Percentiles rank a stretch among this genome's conserved stretches.
Evolutionary conservation across 305 asterid species (phyloP).

Genomic region (Stenogyne calaminthoides): DNA sequence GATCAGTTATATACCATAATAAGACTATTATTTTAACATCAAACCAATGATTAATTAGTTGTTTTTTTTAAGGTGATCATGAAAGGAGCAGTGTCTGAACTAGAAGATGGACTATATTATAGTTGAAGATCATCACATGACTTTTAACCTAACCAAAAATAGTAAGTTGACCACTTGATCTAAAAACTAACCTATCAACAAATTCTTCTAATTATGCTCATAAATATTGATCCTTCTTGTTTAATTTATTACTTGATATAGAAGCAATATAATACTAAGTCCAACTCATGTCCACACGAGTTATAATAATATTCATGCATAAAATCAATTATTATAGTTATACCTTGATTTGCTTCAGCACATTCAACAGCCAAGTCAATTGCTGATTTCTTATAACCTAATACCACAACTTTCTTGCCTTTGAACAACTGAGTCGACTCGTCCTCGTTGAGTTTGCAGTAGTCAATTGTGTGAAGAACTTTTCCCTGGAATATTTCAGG

Average conservation of each 20-base stretch:
- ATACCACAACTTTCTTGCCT: conserved; percentile 68
- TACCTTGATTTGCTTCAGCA: conserved; percentile 87
- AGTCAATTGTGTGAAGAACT: conserved; percentile 75
- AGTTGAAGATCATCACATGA: neutral
- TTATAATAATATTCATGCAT: neutral
- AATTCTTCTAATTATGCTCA: conserved; percentile 22
- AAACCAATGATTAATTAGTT: neutral
- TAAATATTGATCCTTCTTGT: conserved; percentile 1
- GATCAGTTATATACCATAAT: neutral
- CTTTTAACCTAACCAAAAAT: neutral
- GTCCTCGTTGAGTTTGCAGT: conserved; percentile 69
- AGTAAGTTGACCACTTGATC: conserved; percentile 26
- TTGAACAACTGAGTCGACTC: conserved; percentile 47
- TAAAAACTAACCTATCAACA: conserved; percentile 29
- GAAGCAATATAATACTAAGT: conserved; percentile 30
- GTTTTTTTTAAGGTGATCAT: neutral
- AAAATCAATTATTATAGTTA: neutral
- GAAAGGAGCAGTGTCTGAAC: conserved; percentile 18
- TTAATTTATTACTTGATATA: conserved; percentile 14
- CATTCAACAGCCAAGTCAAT: conserved; percentile 91
- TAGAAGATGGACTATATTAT: neutral
- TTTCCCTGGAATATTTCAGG: conserved; percentile 67
- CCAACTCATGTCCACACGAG: conserved; percentile 37
- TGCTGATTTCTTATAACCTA: conserved; percentile 87
- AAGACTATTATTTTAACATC: neutral